Evolutionary conservation across 1,139 yeast genomes (phyloP).

Genomic region (Zygosaccharomyces sapae): DNA sequence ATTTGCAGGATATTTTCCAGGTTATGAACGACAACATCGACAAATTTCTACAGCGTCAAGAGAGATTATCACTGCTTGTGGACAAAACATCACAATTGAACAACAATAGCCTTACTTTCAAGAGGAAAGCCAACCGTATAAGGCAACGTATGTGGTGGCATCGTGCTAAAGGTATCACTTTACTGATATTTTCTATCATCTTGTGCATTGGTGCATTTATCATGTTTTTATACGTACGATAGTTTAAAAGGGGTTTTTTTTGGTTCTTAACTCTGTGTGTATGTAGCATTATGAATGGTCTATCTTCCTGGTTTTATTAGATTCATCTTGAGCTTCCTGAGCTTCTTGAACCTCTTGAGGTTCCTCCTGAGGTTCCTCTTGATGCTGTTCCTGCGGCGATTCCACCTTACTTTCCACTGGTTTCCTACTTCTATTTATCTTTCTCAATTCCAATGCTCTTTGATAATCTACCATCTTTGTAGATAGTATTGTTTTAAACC

Average conservation of each 20-base stretch:
- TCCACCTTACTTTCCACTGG: background rate
- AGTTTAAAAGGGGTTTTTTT: background rate
- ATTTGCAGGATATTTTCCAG: slow-evolving; percentile 38
- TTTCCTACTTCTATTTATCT: slow-evolving; percentile 15
- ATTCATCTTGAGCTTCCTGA: slow-evolving; percentile 13
- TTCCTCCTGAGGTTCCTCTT: slow-evolving; percentile 27
- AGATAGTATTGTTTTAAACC: slow-evolving; percentile 37
- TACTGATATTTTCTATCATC: slow-evolving; percentile 25
- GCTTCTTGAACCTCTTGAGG: slow-evolving; percentile 27
- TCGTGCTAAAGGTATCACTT: slow-evolving; percentile 31
- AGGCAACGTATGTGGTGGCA: slow-evolving; percentile 67
- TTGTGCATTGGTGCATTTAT: slow-evolving; percentile 24
- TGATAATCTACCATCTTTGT: slow-evolving; percentile 31
- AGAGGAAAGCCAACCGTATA: slow-evolving; percentile 63
- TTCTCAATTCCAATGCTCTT: slow-evolving; percentile 27
- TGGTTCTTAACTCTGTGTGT: slow-evolving; percentile 8
- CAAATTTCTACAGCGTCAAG: slow-evolving; percentile 73
- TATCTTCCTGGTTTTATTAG: slow-evolving; percentile 13
- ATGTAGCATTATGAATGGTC: slow-evolving; percentile 11
- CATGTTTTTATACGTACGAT: slow-evolving; percentile 23
- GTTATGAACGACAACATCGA: slow-evolving; percentile 69
- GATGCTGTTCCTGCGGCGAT: slow-evolving; percentile 15
- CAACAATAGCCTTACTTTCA: slow-evolving; percentile 64
- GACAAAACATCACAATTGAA: slow-evolving; percentile 78
- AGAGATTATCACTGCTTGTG: slow-evolving; percentile 66